Percentiles rank a stretch among this genome's conserved stretches.
phyloP scores from a whole-genome alignment of 106 monocot genomes.

The Posidonia australis region DNA sequence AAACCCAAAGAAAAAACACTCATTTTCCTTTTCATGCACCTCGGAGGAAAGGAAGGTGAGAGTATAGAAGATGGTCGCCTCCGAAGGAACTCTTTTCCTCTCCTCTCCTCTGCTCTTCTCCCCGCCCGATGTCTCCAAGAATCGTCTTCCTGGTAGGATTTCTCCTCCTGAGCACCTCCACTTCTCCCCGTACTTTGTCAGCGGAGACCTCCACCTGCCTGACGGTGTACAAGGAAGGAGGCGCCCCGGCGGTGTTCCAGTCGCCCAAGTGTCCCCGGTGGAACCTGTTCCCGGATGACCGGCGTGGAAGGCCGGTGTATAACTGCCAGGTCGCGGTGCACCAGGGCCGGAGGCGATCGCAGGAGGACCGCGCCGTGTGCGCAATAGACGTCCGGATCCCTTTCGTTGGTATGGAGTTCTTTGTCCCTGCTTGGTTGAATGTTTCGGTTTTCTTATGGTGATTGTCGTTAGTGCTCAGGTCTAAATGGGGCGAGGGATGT shows the following conservation, averaged over 20 bases:
- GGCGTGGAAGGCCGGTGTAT: constrained; percentile 12
- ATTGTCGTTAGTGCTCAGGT: constrained; percentile 16
- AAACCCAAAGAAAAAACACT: too few relatives aligned
- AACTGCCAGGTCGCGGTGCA: constrained; percentile 43
- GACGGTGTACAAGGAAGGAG: constrained; percentile 62
- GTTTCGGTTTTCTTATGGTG: not conserved
- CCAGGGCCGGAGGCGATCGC: constrained; percentile 49
- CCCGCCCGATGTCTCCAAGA: not conserved
- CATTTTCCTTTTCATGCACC: too few relatives aligned
- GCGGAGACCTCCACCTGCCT: constrained; percentile 59
- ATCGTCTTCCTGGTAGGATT: not conserved
- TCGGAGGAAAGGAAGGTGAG: too few relatives aligned
- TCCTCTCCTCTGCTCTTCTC: not conserved
- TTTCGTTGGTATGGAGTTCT: constrained; percentile 31
- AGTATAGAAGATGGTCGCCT: too few relatives aligned
- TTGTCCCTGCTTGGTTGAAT: not conserved
- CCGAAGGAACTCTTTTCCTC: too few relatives aligned
- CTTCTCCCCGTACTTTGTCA: constrained; percentile 12
- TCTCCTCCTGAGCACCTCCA: not conserved
- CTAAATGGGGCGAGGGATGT: constrained; percentile 43
- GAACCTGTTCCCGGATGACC: constrained; percentile 36
- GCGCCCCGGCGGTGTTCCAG: constrained; percentile 68
- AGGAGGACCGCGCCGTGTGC: constrained; percentile 73
- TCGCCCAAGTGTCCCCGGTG: constrained; percentile 75
- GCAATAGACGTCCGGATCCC: constrained; percentile 60